These are phyloP conservation scores for Lonicera japonica DNA, from an alignment of 129 eudicot genomes.

Conservation along the genomic window DNA sequence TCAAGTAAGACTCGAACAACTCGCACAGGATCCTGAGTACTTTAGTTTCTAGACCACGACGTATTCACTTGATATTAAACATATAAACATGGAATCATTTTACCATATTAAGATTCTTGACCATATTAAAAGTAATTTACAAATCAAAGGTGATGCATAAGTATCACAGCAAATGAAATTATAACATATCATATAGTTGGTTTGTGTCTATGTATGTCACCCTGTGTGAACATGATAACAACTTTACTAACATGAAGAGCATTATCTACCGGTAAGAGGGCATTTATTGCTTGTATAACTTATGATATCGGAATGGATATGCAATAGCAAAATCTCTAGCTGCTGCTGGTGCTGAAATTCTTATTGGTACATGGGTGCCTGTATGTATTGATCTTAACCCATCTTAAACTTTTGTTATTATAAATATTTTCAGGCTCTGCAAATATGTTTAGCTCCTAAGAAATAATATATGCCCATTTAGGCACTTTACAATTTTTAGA, in stretches of 20 bases:
- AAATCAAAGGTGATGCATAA: too few species aligned
- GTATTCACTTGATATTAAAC: too few species aligned
- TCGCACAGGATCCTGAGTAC: constrained; percentile 76
- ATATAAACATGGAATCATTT: too few species aligned
- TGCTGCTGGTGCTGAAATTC: constrained; percentile 98
- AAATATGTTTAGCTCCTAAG: constrained; percentile 10
- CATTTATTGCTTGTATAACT: constrained; percentile 90
- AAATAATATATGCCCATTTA: constrained; percentile 10
- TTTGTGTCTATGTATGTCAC: too few species aligned
- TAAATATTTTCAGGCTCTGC: background rate
- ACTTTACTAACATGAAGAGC: background rate
- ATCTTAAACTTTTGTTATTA: background rate
- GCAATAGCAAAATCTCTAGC: constrained; percentile 96
- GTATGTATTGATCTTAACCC: constrained; percentile 32
- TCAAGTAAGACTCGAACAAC: constrained; percentile 57
- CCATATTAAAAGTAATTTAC: too few species aligned
- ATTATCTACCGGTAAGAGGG: constrained; percentile 68
- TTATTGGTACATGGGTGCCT: constrained; percentile 99
- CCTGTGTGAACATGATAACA: background rate
- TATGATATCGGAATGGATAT: constrained; percentile 99
- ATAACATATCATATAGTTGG: too few species aligned
- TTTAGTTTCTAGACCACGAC: too few species aligned
- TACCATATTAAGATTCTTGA: too few species aligned
- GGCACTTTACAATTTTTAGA: constrained; percentile 93
- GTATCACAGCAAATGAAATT: too few species aligned